phyloP scores from a whole-genome alignment of 1,139 yeast species.

The Hanseniaspora uvarum region DNA sequence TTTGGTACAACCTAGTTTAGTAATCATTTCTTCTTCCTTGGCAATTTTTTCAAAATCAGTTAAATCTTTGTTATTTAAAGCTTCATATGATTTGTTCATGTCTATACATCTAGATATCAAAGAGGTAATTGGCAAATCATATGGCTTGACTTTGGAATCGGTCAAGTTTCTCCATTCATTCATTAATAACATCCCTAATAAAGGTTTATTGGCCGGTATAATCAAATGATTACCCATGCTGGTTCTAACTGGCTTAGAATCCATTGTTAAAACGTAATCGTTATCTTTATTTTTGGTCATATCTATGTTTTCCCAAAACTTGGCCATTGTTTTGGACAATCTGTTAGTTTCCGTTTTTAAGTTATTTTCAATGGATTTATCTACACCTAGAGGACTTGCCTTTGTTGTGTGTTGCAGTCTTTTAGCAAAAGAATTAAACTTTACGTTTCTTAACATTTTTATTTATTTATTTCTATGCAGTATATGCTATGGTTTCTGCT shows the following conservation, averaged over 20 bases:
- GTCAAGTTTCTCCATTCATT: slow-evolving; percentile 85
- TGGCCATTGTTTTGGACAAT: slow-evolving; percentile 56
- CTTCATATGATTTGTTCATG: slow-evolving; percentile 31
- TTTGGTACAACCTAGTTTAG: slow-evolving; percentile 46
- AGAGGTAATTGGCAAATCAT: slow-evolving; percentile 77
- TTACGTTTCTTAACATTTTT: not conserved
- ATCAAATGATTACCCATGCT: slow-evolving; percentile 67
- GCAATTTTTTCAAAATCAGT: slow-evolving; percentile 21
- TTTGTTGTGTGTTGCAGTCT: slow-evolving; percentile 18
- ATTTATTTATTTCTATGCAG: not conserved
- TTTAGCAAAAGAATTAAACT: slow-evolving; percentile 1
- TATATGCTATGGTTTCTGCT: too few species aligned
- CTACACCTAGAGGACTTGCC: slow-evolving; percentile 31
- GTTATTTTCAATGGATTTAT: slow-evolving; percentile 44
- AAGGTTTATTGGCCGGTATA: slow-evolving; percentile 50
- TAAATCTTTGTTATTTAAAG: slow-evolving; percentile 25
- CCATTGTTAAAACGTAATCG: slow-evolving; percentile 51
- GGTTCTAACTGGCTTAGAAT: slow-evolving; percentile 67
- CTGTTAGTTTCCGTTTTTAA: slow-evolving; percentile 55
- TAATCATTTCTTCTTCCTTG: slow-evolving; percentile 39
- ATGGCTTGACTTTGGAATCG: slow-evolving; percentile 61
- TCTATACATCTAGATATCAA: slow-evolving; percentile 80
- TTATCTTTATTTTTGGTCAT: slow-evolving; percentile 32
- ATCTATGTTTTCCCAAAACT: slow-evolving; percentile 78
- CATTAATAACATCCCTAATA: slow-evolving; percentile 62